phyloP scores from a whole-genome alignment of 192 early-diverging fungal species.

The Fimicolochytrium jonesii region DNA sequence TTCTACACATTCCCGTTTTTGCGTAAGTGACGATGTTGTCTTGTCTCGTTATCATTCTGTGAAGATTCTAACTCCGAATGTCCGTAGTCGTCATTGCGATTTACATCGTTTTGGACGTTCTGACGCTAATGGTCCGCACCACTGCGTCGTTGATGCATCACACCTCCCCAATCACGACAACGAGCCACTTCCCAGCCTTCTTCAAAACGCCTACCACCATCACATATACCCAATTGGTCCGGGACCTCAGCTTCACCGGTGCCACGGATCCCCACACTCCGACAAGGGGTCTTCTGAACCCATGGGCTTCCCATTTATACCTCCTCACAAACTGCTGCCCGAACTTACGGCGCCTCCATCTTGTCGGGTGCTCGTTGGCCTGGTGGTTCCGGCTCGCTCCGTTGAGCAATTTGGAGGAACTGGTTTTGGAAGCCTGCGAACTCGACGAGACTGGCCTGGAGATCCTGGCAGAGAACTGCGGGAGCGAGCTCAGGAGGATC shows the following conservation, averaged over 20 bases:
- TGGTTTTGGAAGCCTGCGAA: slow-evolving; percentile 35
- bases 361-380: slow-evolving; percentile 29
- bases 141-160: slow-evolving; percentile 16
- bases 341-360: slow-evolving; percentile 7
- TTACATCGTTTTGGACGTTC: slow-evolving; percentile 5
- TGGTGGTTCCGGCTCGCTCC: slow-evolving; percentile 43
- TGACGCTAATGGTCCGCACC: slow-evolving; percentile 12
- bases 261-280: slow-evolving; percentile 3
- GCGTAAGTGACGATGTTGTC: slow-evolving; percentile 13
- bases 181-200: slow-evolving; percentile 17
- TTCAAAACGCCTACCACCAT: slow-evolving; percentile 5
- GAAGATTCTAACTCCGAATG: neutral
- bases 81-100: slow-evolving; percentile 13
- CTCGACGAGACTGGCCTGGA: slow-evolving; percentile 38
- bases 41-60: neutral
- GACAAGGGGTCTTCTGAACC: slow-evolving; percentile 20
- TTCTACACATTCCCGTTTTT: slow-evolving; percentile 36
- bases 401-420: slow-evolving; percentile 11
- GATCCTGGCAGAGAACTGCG: slow-evolving; percentile 29
- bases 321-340: slow-evolving; percentile 23
- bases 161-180: slow-evolving; percentile 14
- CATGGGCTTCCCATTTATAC: slow-evolving; percentile 23
- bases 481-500: neutral
- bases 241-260: slow-evolving; percentile 15
- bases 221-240: slow-evolving; percentile 17